These are phyloP conservation scores for Stagonosporopsis cucurbitacearum DNA, from an alignment of 2,329 filamentous ascomycete species.

Conservation along the genomic window DNA sequence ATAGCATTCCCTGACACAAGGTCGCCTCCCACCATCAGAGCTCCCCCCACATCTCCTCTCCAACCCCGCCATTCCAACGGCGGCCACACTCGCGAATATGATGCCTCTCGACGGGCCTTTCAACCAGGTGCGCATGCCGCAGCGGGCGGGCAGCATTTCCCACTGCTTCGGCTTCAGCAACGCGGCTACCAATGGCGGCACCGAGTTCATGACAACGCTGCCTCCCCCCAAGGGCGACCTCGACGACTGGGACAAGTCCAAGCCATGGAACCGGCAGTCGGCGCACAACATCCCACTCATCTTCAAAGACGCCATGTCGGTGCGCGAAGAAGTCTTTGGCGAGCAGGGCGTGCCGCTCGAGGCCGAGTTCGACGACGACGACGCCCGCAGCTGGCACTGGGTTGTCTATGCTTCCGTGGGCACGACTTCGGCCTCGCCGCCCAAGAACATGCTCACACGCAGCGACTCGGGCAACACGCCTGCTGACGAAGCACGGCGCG, in stretches of 20 bases:
- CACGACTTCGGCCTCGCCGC: slow-evolving; percentile 48
- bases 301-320: slow-evolving; percentile 62
- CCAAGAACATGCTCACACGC: slow-evolving; percentile 49
- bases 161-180: slow-evolving; percentile 31
- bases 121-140: not conserved
- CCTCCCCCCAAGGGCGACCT: slow-evolving; percentile 45
- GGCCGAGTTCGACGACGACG: slow-evolving; percentile 81
- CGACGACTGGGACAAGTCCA: slow-evolving; percentile 46
- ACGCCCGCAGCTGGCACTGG: slow-evolving; percentile 82
- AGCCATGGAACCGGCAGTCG: slow-evolving; percentile 43
- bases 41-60: not conserved
- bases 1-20: not conserved
- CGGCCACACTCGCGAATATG: not conserved
- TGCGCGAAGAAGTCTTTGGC: slow-evolving; percentile 64
- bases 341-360: slow-evolving; percentile 65
- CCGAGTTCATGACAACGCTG: slow-evolving; percentile 50
- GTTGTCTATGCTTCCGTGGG: slow-evolving; percentile 75
- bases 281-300: slow-evolving; percentile 47
- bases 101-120: slow-evolving; percentile 8
- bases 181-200: slow-evolving; percentile 33
- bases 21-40: not conserved
- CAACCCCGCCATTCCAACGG: not conserved
- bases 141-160: slow-evolving; percentile 18
- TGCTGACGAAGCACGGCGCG: slow-evolving; percentile 43
- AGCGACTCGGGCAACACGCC: slow-evolving; percentile 54